A percentile compares a stretch with the other conserved stretches of the same genome.
These are phyloP conservation scores for Russula brevipes DNA, from an alignment of 768 basidiomycete species.

Conservation along the genomic window DNA sequence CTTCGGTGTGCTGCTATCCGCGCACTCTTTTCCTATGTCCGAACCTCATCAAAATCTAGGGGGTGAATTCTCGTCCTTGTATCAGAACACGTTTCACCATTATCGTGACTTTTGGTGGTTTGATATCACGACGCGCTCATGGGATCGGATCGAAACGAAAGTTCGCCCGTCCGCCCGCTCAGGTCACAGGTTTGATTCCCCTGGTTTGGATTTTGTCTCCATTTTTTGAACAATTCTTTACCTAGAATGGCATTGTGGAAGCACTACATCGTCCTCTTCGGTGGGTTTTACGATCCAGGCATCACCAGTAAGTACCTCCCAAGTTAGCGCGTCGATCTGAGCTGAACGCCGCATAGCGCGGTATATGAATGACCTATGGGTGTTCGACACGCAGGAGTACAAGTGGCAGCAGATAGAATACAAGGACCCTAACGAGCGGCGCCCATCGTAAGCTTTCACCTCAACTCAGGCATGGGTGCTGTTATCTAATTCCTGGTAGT, in stretches of 20 bases:
- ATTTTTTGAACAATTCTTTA: not conserved
- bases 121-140: conserved; percentile 68
- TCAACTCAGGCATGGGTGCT: not conserved
- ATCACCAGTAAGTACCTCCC: conserved; percentile 54
- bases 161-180: conserved; percentile 72
- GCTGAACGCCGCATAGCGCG: conserved; percentile 45
- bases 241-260: conserved; percentile 88
- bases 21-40: not conserved
- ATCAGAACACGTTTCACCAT: conserved; percentile 82
- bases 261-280: conserved; percentile 79
- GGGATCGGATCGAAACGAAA: conserved; percentile 90
- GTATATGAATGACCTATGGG: conserved; percentile 80
- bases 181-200: conserved; percentile 61
- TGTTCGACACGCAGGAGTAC: conserved; percentile 82
- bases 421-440: conserved; percentile 53
- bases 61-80: conserved; percentile 80
- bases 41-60: conserved; percentile 36
- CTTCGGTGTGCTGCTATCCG: conserved; percentile 47
- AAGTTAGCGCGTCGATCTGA: not conserved
- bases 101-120: conserved; percentile 90
- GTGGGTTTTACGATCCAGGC: conserved; percentile 87
- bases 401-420: conserved; percentile 79
- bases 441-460: conserved; percentile 60
- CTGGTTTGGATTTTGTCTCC: not conserved
- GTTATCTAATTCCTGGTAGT: conserved; percentile 33